These are phyloP conservation scores for Ceratobasidium sp. DNA, from an alignment of 1,284 basidiomycete species.

Conservation along the genomic window DNA sequence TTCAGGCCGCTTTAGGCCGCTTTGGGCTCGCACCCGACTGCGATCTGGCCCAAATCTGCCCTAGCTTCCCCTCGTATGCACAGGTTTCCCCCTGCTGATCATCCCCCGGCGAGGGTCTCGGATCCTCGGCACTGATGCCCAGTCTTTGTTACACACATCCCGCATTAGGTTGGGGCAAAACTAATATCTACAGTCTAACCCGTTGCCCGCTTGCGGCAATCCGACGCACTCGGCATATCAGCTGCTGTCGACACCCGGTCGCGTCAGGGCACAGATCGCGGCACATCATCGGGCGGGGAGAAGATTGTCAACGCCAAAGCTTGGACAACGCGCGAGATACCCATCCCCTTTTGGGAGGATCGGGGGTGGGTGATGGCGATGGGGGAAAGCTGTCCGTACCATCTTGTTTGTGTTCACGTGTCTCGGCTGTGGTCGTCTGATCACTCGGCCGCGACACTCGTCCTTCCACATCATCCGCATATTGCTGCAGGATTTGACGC, in stretches of 20 bases:
- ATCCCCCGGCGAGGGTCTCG: slow-evolving; percentile 33
- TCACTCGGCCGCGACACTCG: slow-evolving; percentile 55
- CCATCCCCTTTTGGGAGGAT: slow-evolving; percentile 64
- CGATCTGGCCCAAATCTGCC: slow-evolving; percentile 34
- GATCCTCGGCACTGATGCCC: slow-evolving; percentile 33
- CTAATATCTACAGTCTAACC: slow-evolving; percentile 34
- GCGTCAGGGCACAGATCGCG: slow-evolving; percentile 40
- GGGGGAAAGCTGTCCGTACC: slow-evolving; percentile 76
- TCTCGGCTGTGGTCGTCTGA: slow-evolving; percentile 38
- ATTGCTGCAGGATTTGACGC: slow-evolving; percentile 88
- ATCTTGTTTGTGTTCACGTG: slow-evolving; percentile 62
- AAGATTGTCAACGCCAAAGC: slow-evolving; percentile 73
- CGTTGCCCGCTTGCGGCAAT: slow-evolving; percentile 36
- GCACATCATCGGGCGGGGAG: slow-evolving; percentile 48
- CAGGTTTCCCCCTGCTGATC: slow-evolving; percentile 35
- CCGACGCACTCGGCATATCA: slow-evolving; percentile 35
- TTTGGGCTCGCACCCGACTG: slow-evolving; percentile 14
- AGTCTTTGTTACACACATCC: slow-evolving; percentile 12
- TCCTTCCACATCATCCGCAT: slow-evolving; percentile 93
- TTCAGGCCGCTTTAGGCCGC: slow-evolving; percentile 28
- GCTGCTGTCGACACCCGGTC: slow-evolving; percentile 42
- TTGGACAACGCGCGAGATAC: slow-evolving; percentile 74
- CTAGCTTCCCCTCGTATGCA: slow-evolving; percentile 3
- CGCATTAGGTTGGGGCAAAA: slow-evolving; percentile 12
- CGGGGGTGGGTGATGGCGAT: slow-evolving; percentile 47